Conservation (phyloP, 768 basidiomycete genomes). For the Tylopilus rubrobrunneus region DNA sequence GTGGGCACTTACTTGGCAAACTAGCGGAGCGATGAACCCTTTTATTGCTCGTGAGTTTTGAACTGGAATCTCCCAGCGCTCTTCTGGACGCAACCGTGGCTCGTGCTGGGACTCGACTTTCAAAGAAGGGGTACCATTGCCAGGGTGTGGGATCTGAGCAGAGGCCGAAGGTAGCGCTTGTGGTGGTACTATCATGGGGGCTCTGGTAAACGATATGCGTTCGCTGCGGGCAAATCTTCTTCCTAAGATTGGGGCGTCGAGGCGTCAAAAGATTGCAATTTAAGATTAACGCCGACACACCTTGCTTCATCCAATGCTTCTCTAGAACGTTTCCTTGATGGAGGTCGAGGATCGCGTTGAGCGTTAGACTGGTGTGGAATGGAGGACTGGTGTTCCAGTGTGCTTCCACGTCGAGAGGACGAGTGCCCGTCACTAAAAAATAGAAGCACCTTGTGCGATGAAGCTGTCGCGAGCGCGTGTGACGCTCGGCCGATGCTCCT, state of each 20-base stretch:
- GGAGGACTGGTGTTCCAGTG: constrained; percentile 16
- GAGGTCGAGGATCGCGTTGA: constrained; percentile 17
- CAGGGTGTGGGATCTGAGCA: constrained; percentile 14
- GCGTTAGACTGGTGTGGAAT: constrained; percentile 15
- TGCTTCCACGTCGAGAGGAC: constrained; percentile 14
- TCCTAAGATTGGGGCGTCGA: constrained; percentile 26
- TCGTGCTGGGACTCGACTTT: constrained; percentile 21
- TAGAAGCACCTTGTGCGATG: constrained; percentile 30
- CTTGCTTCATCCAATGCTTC: constrained; percentile 25
- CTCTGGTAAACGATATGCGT: constrained; percentile 19
- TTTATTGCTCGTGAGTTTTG: constrained; percentile 26
- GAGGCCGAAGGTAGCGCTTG: constrained; percentile 16
- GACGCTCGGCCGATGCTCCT: constrained; percentile 31
- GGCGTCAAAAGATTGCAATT: constrained; percentile 22
- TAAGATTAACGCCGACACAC: constrained; percentile 28
- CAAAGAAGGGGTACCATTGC: constrained; percentile 6
- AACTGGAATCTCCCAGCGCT: constrained; percentile 16
- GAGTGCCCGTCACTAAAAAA: constrained; percentile 26
- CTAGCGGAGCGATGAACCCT: constrained; percentile 25
- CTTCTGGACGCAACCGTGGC: constrained; percentile 23
- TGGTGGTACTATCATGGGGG: constrained; percentile 23
- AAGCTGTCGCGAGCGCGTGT: constrained; percentile 32
- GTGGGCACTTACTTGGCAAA: constrained; percentile 43
- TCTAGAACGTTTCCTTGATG: constrained; percentile 32
- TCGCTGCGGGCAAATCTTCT: constrained; percentile 20